phyloP scores from a whole-genome alignment of 352 stramenopile genomes.

The Thalassiosira sp. region DNA sequence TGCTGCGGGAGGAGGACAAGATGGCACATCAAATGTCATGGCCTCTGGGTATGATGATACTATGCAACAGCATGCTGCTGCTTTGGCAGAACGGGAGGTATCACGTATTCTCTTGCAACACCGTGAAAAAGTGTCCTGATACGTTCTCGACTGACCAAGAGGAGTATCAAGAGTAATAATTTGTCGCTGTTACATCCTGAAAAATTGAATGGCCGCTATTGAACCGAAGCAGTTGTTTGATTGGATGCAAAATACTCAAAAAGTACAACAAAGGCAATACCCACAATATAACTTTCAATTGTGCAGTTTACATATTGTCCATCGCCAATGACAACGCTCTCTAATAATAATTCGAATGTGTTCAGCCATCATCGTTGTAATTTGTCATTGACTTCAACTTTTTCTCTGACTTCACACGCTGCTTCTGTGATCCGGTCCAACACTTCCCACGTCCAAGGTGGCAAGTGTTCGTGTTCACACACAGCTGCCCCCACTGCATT shows the following conservation, averaged over 20 bases:
- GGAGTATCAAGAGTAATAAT: too few relatives aligned
- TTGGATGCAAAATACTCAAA: too few relatives aligned
- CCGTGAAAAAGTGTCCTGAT: slow-evolving; percentile 4
- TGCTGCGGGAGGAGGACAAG: not conserved
- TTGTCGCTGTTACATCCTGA: too few relatives aligned
- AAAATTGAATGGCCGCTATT: too few relatives aligned
- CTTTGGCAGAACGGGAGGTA: slow-evolving; percentile 65
- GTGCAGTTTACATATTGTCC: too few relatives aligned
- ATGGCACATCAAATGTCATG: not conserved
- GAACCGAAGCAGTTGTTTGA: too few relatives aligned
- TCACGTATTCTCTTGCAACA: slow-evolving; percentile 52
- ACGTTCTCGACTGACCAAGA: too few relatives aligned
- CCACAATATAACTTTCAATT: too few relatives aligned
- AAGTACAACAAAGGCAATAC: too few relatives aligned
- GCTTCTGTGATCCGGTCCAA: slow-evolving; percentile 37
- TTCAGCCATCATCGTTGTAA: not conserved
- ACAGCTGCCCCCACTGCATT: slow-evolving; percentile 57
- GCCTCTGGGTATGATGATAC: slow-evolving; percentile 14
- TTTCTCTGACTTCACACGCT: slow-evolving; percentile 28
- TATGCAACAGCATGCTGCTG: slow-evolving; percentile 39
- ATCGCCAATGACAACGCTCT: too few relatives aligned
- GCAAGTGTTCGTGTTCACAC: slow-evolving; percentile 61
- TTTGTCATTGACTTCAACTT: not conserved
- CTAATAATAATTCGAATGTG: too few relatives aligned
- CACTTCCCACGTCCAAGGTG: slow-evolving; percentile 46